These are phyloP conservation scores for Chalaropsis ovoidea DNA, from an alignment of 2,329 filamentous ascomycete species.

Conservation along the genomic window DNA sequence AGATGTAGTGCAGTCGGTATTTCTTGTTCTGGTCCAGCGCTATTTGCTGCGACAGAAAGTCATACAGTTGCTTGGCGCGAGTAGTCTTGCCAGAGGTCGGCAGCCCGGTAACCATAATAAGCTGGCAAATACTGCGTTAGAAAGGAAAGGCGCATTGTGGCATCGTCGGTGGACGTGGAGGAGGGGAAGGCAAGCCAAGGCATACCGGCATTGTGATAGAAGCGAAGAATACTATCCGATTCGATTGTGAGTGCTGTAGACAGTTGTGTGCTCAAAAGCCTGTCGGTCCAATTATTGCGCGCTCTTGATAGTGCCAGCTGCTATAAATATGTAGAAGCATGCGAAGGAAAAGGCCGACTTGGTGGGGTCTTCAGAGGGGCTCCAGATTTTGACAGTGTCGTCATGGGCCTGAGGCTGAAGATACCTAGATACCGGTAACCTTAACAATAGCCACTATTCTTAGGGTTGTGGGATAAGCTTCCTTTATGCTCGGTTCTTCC, in stretches of 20 bases:
- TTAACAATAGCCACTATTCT: neutral
- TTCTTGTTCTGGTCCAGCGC: constrained; percentile 32
- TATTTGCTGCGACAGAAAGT: constrained; percentile 53
- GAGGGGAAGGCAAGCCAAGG: neutral
- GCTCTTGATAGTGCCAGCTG: neutral
- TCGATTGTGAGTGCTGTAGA: neutral
- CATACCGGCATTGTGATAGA: neutral
- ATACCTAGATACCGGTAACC: neutral
- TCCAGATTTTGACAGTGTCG: constrained; percentile 11
- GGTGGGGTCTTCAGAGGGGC: constrained; percentile 18
- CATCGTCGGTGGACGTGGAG: neutral
- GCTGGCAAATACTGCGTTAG: constrained; percentile 34
- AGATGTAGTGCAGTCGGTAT: constrained; percentile 63
- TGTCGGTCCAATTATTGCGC: neutral
- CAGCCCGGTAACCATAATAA: constrained; percentile 57
- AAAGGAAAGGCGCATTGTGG: constrained; percentile 13
- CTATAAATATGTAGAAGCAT: neutral
- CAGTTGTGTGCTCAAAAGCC: neutral
- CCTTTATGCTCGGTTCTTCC: no score
- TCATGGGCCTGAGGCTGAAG: neutral
- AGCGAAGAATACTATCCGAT: no score
- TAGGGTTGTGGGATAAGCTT: neutral
- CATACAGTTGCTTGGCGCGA: constrained; percentile 54
- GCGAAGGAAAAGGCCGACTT: neutral
- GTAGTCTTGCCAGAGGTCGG: constrained; percentile 60